Base-by-base conservation (phyloP, 352 stramenopile genomes). In the Peronospora tabacina region DNA sequence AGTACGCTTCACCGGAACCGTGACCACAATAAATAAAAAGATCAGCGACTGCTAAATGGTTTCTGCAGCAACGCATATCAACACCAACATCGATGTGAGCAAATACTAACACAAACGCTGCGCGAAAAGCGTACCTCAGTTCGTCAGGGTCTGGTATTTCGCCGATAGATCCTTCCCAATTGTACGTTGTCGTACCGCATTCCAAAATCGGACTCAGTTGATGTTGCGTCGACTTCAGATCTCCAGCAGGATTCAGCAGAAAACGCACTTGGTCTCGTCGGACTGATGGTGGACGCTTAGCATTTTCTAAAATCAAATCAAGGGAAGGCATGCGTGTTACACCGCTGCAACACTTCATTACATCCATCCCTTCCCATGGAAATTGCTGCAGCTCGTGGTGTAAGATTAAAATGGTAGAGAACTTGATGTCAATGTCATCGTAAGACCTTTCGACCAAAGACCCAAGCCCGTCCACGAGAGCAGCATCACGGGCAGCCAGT, bases 21-120 rank as follows among this genome's bases (percentile, higher is more conserved):
- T 99, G 96, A 16, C 96, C 96, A 63, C 91, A 98, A 70, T 98
- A 99, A 56, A 99, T 76, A 69, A 97, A 95, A 26, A 99, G 45
- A 34, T 97, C 87, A 1, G 73, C 73, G 15, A 64, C 61, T 19
- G 44, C 65, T 61, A 79, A 80, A 68, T 60, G 75, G 10, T 66
- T 47, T 49, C 72, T 84, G 32, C 7, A 1, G 19, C 32, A 54
- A 48, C 16, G 24, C 12, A 30, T n/a, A 44, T 35, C 1, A 42
- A n/a, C 16, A 32, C 7, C 38, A 10, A 48, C 22, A 47, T 7
- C 34, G 3, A 38, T 43, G 12, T 58, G 51, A 24, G 43, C 2
- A 28, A 45, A 29, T 29, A 12, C 35, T 2, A 40, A 28, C n/a
- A 12, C 28, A 7, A 51, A 34, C 20, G 24, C 11, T 26, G 9